phyloP scores from a whole-genome alignment of 345 rosid genomes.

The Heritiera fomes region DNA sequence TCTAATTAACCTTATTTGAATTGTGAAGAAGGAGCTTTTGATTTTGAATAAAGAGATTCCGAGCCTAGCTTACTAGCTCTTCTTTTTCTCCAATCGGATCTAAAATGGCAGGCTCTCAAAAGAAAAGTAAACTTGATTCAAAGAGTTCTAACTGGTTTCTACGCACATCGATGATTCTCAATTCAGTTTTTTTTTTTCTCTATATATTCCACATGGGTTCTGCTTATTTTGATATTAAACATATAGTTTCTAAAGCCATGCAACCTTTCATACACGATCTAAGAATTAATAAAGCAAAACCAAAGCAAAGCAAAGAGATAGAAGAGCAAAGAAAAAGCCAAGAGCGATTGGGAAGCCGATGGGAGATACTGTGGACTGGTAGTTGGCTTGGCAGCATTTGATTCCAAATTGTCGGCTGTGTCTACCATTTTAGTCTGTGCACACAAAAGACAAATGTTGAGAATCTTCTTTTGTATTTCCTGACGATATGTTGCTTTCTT shows the following conservation, averaged over 20 bases:
- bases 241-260: slow-evolving; percentile 27
- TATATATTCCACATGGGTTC: neutral
- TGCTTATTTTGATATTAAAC: neutral
- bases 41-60: slow-evolving; percentile 26
- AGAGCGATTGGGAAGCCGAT: neutral
- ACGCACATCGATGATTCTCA: neutral
- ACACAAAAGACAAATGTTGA: slow-evolving; percentile 26
- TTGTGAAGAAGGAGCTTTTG: slow-evolving; percentile 16
- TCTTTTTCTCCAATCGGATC: slow-evolving; percentile 16
- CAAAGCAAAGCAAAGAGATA: neutral
- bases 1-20: neutral
- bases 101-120: neutral
- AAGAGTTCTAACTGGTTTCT: neutral
- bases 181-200: neutral
- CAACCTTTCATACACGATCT: slow-evolving; percentile 36
- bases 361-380: neutral
- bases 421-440: slow-evolving; percentile 11
- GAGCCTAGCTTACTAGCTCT: neutral
- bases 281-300: slow-evolving; percentile 1
- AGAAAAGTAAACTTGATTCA: neutral
- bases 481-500: neutral
- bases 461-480: slow-evolving; percentile 17
- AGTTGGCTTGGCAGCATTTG: slow-evolving; percentile 2
- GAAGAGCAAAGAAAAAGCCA: neutral
- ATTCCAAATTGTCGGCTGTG: slow-evolving; percentile 25